Evolutionary conservation across 2,329 filamentous ascomycete genomes (phyloP).

Genomic region (Samsoniella hepiali): DNA sequence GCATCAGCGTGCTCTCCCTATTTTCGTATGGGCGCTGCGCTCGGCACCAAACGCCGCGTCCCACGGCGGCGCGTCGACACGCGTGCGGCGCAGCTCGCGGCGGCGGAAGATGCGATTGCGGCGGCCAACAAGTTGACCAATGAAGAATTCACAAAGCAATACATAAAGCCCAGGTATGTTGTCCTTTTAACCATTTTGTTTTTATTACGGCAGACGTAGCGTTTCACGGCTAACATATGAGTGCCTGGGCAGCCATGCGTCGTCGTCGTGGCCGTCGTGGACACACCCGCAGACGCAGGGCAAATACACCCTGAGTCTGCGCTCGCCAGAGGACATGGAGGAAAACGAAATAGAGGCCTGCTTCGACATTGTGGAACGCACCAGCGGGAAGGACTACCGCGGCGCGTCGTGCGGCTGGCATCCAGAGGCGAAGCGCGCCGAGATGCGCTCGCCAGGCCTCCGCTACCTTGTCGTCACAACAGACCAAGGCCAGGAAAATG

Average conservation of each 20-base stretch:
- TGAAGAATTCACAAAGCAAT: constrained; percentile 46
- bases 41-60: not conserved
- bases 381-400: constrained; percentile 63
- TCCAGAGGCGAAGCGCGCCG: constrained; percentile 54
- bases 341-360: constrained; percentile 49
- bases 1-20: not conserved
- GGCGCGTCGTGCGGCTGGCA: constrained; percentile 63
- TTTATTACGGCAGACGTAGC: too few relatives aligned
- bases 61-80: not conserved
- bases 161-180: constrained; percentile 45
- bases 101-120: constrained; percentile 40
- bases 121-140: constrained; percentile 46
- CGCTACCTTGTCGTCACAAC: constrained; percentile 62
- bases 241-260: not conserved
- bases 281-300: constrained; percentile 44
- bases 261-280: constrained; percentile 42
- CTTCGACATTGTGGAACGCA: constrained; percentile 57
- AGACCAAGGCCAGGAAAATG: not conserved
- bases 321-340: constrained; percentile 37
- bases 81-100: constrained; percentile 15
- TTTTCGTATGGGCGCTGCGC: not conserved
- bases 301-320: constrained; percentile 45
- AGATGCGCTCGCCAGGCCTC: constrained; percentile 67
- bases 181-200: not conserved
- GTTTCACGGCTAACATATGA: not conserved